phyloP scores from a whole-genome alignment of 1,284 basidiomycete genomes.

The Ganoderma multipileum region DNA sequence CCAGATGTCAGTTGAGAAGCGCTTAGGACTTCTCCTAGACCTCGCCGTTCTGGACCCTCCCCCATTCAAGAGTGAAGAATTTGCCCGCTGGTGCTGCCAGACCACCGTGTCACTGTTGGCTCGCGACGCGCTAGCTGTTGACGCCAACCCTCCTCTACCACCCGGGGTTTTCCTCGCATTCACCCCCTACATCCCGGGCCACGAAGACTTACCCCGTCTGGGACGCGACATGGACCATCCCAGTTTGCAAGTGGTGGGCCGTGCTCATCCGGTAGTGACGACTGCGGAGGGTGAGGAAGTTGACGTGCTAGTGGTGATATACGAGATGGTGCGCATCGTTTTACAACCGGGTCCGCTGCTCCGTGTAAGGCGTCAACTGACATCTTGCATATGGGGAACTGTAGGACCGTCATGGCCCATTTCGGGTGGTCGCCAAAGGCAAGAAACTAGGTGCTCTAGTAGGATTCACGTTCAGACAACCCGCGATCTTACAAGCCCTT shows the following conservation, averaged over 20 bases:
- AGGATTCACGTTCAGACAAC: not conserved
- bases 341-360: not conserved
- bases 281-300: not conserved
- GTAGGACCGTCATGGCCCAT: not conserved
- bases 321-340: not conserved
- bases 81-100: not conserved
- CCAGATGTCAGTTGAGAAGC: not conserved
- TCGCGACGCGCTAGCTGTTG: not conserved
- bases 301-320: not conserved
- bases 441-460: not conserved
- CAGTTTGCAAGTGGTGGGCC: not conserved
- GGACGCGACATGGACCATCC: too few relatives aligned
- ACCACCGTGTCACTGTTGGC: not conserved
- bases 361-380: too few relatives aligned
- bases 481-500: not conserved
- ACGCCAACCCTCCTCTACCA: not conserved
- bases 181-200: not conserved
- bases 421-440: not conserved
- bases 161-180: not conserved
- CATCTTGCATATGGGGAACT: too few relatives aligned
- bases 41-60: not conserved
- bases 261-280: not conserved
- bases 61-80: not conserved
- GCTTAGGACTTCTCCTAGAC: not conserved
- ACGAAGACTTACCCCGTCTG: not conserved